phyloP scores from a whole-genome alignment of 495 filamentous ascomycete genomes.

The Annulohypoxylon stygium region DNA sequence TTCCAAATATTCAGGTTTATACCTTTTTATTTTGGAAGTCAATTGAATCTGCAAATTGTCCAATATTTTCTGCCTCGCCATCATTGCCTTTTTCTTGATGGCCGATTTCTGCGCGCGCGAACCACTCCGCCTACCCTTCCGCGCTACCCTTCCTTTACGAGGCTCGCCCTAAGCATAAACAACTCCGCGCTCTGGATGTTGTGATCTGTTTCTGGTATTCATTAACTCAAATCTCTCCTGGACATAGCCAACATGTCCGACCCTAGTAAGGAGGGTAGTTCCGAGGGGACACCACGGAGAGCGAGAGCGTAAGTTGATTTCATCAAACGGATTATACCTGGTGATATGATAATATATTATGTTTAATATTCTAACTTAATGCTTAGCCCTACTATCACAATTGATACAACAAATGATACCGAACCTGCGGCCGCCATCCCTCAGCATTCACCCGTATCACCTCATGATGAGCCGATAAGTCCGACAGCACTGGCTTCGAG shows the following conservation, averaged over 20 bases:
- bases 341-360: not conserved
- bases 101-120: constrained; percentile 26
- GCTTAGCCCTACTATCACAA: constrained; percentile 55
- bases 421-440: constrained; percentile 52
- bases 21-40: constrained; percentile 14
- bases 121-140: constrained; percentile 23
- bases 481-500: constrained; percentile 60
- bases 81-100: constrained; percentile 36
- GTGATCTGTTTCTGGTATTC: constrained; percentile 11
- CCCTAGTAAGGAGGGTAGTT: constrained; percentile 29
- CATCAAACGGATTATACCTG: not conserved
- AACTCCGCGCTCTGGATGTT: constrained; percentile 13
- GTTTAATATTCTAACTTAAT: constrained; percentile 27
- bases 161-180: constrained; percentile 24
- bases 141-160: constrained; percentile 22
- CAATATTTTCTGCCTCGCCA: constrained; percentile 15
- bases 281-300: constrained; percentile 40
- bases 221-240: constrained; percentile 7
- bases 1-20: constrained; percentile 14
- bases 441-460: constrained; percentile 59
- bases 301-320: constrained; percentile 45
- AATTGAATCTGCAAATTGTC: constrained; percentile 24
- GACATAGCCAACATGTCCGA: constrained; percentile 34
- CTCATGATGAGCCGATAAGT: constrained; percentile 60
- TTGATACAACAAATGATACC: constrained; percentile 54